phyloP scores from a whole-genome alignment of 768 basidiomycete species.

The Pilatotrama ljubarskyi region DNA sequence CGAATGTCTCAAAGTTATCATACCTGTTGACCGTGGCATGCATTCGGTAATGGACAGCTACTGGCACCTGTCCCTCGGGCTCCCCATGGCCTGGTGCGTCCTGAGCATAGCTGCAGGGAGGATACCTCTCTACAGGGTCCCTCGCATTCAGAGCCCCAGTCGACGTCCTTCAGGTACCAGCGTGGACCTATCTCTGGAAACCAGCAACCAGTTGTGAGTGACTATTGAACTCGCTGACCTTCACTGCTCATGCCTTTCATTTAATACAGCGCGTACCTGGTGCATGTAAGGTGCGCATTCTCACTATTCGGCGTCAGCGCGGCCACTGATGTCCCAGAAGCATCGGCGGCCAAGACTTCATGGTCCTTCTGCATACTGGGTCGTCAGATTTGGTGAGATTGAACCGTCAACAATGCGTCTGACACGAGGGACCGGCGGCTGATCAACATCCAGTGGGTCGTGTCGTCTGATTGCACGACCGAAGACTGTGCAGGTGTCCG shows the following conservation, averaged over 20 bases:
- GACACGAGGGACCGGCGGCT: constrained; percentile 3
- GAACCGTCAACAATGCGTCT: constrained; percentile 2
- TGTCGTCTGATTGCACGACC: constrained; percentile 44
- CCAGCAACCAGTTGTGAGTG: constrained; percentile 29
- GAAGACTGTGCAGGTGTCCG: constrained; percentile 47
- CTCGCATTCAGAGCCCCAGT: constrained; percentile 2
- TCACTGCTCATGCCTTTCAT: not conserved
- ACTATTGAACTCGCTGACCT: not conserved
- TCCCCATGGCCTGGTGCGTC: not conserved
- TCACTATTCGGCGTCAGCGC: not conserved
- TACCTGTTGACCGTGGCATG: not conserved
- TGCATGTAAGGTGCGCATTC: constrained; percentile 35
- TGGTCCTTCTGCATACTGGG: constrained; percentile 54
- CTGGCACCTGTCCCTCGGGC: not conserved
- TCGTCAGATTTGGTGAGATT: constrained; percentile 53
- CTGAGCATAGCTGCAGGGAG: not conserved
- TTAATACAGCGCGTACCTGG: constrained; percentile 41
- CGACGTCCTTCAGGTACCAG: not conserved
- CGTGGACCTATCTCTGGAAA: constrained; percentile 18
- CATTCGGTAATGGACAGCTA: not conserved
- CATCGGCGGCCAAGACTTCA: constrained; percentile 45
- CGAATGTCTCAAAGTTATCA: not conserved
- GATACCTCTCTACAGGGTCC: constrained; percentile 20
- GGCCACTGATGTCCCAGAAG: constrained; percentile 28
- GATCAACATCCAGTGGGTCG: constrained; percentile 45